A percentile compares a stretch with the other conserved stretches of the same genome.
Conservation (phyloP, 371 early-diverging fungal genomes). For the Mortierella sp. region DNA sequence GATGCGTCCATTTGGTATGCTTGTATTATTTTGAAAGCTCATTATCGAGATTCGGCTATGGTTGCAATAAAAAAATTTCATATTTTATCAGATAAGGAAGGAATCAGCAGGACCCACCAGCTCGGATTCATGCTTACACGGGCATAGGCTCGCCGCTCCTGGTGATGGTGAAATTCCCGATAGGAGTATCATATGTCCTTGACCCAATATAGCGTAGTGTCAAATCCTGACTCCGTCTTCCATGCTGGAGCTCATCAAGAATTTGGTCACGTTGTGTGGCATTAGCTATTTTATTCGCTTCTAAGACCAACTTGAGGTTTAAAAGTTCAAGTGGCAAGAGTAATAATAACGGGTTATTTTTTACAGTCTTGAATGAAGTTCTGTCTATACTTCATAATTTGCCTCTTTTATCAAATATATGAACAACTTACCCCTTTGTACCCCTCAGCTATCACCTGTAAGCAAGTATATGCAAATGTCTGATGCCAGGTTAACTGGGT, state of each 20-base stretch:
- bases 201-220: conserved; percentile 11
- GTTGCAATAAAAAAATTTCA: neutral
- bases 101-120: no score
- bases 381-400: no score
- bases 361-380: no score
- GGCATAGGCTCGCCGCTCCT: conserved; percentile 47
- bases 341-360: no score
- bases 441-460: conserved; percentile 66
- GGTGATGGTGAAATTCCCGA: conserved; percentile 30
- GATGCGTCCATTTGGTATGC: conserved; percentile 24
- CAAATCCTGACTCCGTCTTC: conserved; percentile 34
- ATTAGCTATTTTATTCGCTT: conserved; percentile 20
- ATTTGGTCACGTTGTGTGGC: neutral
- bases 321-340: neutral
- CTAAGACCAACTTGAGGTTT: conserved; percentile 19
- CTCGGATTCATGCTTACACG: conserved; percentile 13
- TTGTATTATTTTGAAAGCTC: conserved; percentile 27
- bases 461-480: conserved; percentile 65
- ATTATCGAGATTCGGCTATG: conserved; percentile 26
- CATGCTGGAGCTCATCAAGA: conserved; percentile 26
- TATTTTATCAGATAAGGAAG: no score
- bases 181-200: conserved; percentile 20
- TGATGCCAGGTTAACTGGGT: conserved; percentile 59
- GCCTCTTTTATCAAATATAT: no score
- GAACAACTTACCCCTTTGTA: conserved; percentile 58